Evolutionary conservation across 2,329 filamentous ascomycete species (phyloP).

Genomic region (Trichoderma cornu-damae): DNA sequence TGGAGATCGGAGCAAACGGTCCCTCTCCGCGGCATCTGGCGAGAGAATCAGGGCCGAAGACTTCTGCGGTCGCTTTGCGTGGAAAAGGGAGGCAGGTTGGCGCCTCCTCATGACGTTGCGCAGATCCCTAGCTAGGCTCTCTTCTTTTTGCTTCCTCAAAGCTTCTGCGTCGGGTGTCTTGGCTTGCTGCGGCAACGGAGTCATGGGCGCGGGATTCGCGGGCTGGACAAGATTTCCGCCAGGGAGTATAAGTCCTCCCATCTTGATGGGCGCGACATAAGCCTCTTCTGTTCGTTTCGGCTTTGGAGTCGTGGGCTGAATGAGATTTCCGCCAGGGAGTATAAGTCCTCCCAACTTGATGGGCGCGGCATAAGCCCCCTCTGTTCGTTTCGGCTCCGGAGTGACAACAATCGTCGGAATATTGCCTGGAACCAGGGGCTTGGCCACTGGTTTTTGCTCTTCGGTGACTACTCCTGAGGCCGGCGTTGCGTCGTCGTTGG

Average conservation of each 20-base stretch:
- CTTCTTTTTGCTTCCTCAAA: conserved; percentile 15
- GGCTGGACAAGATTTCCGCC: conserved; percentile 16
- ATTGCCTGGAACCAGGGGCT: conserved; percentile 1
- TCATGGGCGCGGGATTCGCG: conserved; percentile 10
- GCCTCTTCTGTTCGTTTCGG: conserved; percentile 8
- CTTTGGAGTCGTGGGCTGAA: conserved; percentile 11
- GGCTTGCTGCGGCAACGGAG: conserved; percentile 6
- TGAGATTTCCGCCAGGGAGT: conserved; percentile 16
- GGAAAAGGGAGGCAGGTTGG: conserved; percentile 16
- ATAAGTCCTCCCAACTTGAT: conserved; percentile 18
- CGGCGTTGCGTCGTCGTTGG: conserved; percentile 2
- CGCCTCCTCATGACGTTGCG: conserved; percentile 17
- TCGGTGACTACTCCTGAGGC: conserved; percentile 5
- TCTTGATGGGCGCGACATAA: conserved; percentile 14
- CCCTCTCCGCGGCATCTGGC: conserved; percentile 16
- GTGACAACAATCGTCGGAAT: conserved; percentile 4
- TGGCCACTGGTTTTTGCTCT: conserved; percentile 1
- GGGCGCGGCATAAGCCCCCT: conserved; percentile 12
- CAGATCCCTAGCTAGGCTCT: conserved; percentile 13
- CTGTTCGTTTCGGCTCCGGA: conserved; percentile 4
- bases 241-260: conserved; percentile 18
- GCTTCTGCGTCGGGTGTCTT: conserved; percentile 13
- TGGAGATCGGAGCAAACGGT: conserved; percentile 7
- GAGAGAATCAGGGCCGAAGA: conserved; percentile 15
- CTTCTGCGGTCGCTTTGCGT: conserved; percentile 13